Evolutionary conservation across 73 alveolate genomes (phyloP).

Genomic region (Uronychia binucleata): DNA sequence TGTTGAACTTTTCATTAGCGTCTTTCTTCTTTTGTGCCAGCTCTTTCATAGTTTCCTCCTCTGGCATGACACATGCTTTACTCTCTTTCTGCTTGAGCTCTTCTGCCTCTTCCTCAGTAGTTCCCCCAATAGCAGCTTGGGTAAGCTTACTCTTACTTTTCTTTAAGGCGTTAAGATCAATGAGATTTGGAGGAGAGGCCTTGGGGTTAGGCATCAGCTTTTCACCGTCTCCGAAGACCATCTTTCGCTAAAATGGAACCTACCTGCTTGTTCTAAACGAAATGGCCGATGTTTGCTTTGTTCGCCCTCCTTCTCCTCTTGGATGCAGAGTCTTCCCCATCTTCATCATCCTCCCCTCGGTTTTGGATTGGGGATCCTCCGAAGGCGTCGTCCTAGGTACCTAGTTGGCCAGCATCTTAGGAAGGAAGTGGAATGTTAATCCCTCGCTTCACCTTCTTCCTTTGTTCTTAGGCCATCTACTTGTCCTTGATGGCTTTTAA

Average conservation of each 20-base stretch:
- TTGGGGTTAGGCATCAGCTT: conserved; percentile 7
- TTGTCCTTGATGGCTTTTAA: conserved; percentile 27
- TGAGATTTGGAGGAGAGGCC: conserved; percentile 13
- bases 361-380: neutral
- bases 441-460: conserved; percentile 4
- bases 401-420: conserved; percentile 2
- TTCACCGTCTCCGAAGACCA: conserved; percentile 27
- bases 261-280: conserved; percentile 52
- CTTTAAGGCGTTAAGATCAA: conserved; percentile 50
- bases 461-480: neutral
- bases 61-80: neutral
- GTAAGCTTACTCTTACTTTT: conserved; percentile 3
- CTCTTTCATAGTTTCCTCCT: conserved; percentile 8
- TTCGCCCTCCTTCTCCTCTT: neutral
- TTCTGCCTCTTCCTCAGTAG: conserved; percentile 42
- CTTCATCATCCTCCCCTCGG: neutral
- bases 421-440: conserved; percentile 15
- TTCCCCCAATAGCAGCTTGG: neutral
- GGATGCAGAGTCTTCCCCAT: conserved; percentile 11
- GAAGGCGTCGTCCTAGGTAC: neutral
- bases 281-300: conserved; percentile 46
- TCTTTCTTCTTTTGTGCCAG: conserved; percentile 3
- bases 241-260: neutral
- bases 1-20: conserved; percentile 20
- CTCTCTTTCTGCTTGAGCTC: conserved; percentile 25